Evolutionary conservation across 2,329 filamentous ascomycete genomes (phyloP).

Genomic region (Penicillium sp.): DNA sequence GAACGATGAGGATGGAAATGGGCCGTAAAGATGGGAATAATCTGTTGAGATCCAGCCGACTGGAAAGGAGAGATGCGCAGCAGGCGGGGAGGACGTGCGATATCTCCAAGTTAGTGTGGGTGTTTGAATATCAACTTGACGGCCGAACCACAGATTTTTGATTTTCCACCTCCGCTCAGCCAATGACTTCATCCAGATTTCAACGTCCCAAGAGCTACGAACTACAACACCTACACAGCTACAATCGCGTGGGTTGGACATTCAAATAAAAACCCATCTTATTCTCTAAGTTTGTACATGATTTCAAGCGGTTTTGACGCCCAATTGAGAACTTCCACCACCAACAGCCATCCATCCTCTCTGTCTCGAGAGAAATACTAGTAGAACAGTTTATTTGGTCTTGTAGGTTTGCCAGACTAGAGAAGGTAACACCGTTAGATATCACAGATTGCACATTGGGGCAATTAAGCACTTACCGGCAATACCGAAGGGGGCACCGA

Average conservation of each 20-base stretch:
- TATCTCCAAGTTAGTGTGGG: too few relatives aligned
- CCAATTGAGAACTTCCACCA: constrained; percentile 27
- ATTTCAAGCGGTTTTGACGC: constrained; percentile 34
- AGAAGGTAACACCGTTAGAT: constrained; percentile 26
- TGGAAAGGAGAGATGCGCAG: background rate
- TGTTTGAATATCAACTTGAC: constrained; percentile 33
- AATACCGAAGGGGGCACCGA: constrained; percentile 64
- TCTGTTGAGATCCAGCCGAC: constrained; percentile 1
- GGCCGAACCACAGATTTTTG: constrained; percentile 41
- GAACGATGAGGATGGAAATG: constrained; percentile 23
- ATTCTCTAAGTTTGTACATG: constrained; percentile 48
- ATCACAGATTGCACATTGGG: background rate
- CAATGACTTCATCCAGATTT: constrained; percentile 51
- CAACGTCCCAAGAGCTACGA: constrained; percentile 28
- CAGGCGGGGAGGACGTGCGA: constrained; percentile 19
- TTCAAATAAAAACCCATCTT: constrained; percentile 30
- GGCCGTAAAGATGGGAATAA: background rate
- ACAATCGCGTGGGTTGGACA: constrained; percentile 15
- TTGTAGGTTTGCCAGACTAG: constrained; percentile 71
- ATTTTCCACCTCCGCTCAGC: constrained; percentile 44
- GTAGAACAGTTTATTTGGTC: constrained; percentile 50
- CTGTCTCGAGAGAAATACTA: constrained; percentile 23
- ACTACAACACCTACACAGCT: constrained; percentile 22
- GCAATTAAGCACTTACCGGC: constrained; percentile 57
- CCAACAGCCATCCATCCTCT: constrained; percentile 20